Evolutionary conservation across 2,329 filamentous ascomycete genomes (phyloP), one percentile per base, ranked within the genome.

Genomic region (Colletotrichum acutatum): DNA sequence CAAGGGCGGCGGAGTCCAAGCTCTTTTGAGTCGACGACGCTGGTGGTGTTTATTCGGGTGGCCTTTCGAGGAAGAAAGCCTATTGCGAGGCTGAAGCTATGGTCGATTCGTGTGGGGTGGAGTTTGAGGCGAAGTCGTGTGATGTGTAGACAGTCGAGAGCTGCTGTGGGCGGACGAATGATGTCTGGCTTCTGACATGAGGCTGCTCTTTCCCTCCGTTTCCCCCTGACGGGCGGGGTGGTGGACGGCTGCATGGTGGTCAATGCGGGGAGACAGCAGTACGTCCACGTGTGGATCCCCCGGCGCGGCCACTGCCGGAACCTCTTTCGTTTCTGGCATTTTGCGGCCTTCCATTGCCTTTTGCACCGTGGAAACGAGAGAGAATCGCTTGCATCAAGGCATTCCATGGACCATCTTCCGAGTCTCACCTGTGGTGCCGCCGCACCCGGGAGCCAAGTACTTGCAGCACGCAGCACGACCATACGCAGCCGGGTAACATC

Each of bases 131-230:
- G 60, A 60, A 42, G 16, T 60, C 60, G 67, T 49, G 46, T 53
- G 68, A 70, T 67, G 22, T 71, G 22, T 71, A 34, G 32, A 34
- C 32, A 34, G 54, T 72, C 22, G 71, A 61, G 42, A 34, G 53
- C 56, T 28, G 66, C 32, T 34, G 32, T 34, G 46, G 37, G 6
- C 46, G 66, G 56, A 66, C 71, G 71, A 73, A 66, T 66, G 71
- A 68, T 67, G 68, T 61, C 32, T 30, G 71, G 66, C 70, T 61
- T 57, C 61, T 66, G 66, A 66, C 56, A 63, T 73, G 71, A 73
- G 71, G 66, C 71, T 71, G 60, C 34, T 28, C 37, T 42, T 42
- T 42, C 37, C 37, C 37, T 42, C 37, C 37, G 37, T 42, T 70
- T 64, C 24, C 60, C 71, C 71, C 61, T 71, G 60, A 73, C 49